phyloP scores from a whole-genome alignment of 345 rosid genomes.

The Moricandia moricandioides region DNA sequence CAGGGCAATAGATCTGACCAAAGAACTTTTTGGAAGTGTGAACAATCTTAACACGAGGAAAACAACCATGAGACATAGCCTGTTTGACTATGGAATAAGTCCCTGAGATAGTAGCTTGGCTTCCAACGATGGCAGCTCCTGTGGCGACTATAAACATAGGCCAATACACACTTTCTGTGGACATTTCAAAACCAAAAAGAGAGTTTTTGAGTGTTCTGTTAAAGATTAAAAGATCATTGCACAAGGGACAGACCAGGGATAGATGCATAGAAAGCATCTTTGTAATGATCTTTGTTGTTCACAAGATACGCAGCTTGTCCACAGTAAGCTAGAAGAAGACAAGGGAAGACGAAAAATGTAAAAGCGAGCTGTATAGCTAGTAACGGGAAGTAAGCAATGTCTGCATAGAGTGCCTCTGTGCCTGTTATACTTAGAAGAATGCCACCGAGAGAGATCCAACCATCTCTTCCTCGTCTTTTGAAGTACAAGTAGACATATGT shows the following conservation, averaged over 20 bases:
- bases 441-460: conserved; percentile 91
- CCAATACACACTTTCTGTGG: conserved; percentile 65
- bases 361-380: conserved; percentile 84
- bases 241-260: conserved; percentile 61
- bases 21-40: conserved; percentile 74
- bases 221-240: not conserved
- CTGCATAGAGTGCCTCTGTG: not conserved
- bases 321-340: conserved; percentile 88
- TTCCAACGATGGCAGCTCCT: conserved; percentile 71
- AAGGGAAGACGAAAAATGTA: conserved; percentile 83
- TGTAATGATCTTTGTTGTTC: conserved; percentile 49
- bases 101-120: conserved; percentile 81
- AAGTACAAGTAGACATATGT: conserved; percentile 69
- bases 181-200: conserved; percentile 9
- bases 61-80: conserved; percentile 75
- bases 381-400: conserved; percentile 46
- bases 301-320: conserved; percentile 97
- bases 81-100: conserved; percentile 76
- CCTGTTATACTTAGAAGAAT: conserved; percentile 89
- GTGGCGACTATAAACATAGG: conserved; percentile 69
- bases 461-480: conserved; percentile 58
- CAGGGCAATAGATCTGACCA: conserved; percentile 71
- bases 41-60: conserved; percentile 74
- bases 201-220: not conserved
- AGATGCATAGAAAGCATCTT: conserved; percentile 77